Base-by-base conservation (phyloP, 345 rosid species). In the Lumnitzera littorea region DNA sequence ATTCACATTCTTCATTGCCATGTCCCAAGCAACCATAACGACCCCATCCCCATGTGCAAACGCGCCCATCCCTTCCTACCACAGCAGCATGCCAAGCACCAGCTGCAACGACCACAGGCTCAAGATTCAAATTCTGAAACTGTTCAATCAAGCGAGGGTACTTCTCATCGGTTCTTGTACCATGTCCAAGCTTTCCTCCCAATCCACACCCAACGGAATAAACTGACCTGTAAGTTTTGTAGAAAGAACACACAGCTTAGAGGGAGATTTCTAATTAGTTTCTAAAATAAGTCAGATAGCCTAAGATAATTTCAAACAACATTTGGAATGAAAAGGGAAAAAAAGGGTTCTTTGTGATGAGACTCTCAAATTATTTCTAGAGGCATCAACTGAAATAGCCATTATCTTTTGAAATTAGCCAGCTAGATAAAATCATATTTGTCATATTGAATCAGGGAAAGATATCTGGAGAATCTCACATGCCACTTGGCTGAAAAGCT, bases 1-100 rank as follows among this genome's bases (percentile, higher is more conserved):
- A 60, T 69, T 90, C 92, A 36, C 80, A 73, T 31, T 94, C 99
- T 59, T 88, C 99, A 20, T 81, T 86, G 50, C 99, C 99, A 27
- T 90, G 97, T 51, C 99, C 99, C 58, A 94, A 74, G 73, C 99
- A 94, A 15, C 99, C 99, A 67, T 82, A 79, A 50, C 89, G 95
- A 0, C 97, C 97, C 97, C 97, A 94, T 61, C 97, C 99, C 99
- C 95, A 94, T 2, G 97, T 94, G 78, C 92, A 94, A 55, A 94
- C 95, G 64, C 89, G 62, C 24, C 99, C 99, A 72, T 90, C 97
- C 58, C 69, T 79, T 55, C 99, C 99, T 11, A 94, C 83, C 50
- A 83, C 97, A 53, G 99, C 99, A 29, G 99, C 96, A 74, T 94
- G 97, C 99, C 99, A 94, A 59, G 91, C 87, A 62, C 97, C 99